Conservation (phyloP, 306 rosid genomes). For the Geum urbanum region DNA sequence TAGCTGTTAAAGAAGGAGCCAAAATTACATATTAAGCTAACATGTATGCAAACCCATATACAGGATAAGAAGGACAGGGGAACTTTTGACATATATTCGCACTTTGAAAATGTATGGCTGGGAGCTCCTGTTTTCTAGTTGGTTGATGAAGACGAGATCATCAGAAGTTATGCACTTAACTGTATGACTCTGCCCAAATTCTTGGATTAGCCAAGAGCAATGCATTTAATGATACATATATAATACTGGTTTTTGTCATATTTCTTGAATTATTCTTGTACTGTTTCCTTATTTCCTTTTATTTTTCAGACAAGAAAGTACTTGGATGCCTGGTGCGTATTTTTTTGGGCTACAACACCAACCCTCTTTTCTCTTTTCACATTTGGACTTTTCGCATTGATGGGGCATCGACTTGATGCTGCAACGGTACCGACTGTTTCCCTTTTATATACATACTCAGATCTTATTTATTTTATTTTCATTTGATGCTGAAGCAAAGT, state of each 20-base stretch:
- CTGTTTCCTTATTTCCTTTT: constrained; percentile 26
- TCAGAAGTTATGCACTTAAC: constrained; percentile 76
- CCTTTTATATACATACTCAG: constrained; percentile 6
- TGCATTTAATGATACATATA: constrained; percentile 10
- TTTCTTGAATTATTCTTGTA: constrained; percentile 12
- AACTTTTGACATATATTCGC: constrained; percentile 77
- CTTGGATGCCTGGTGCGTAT: constrained; percentile 98
- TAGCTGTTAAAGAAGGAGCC: background rate
- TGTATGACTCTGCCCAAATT: constrained; percentile 42
- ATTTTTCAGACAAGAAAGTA: constrained; percentile 77
- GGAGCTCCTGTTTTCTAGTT: constrained; percentile 85
- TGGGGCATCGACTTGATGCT: constrained; percentile 94
- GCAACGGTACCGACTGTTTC: constrained; percentile 62
- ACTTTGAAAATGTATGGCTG: constrained; percentile 92
- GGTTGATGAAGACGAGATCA: constrained; percentile 95
- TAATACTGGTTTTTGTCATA: constrained; percentile 14
- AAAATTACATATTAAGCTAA: background rate
- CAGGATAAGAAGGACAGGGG: constrained; percentile 84
- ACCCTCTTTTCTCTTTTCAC: constrained; percentile 85
- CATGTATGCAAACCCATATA: constrained; percentile 9
- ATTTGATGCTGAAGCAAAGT: background rate
- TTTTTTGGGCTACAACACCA: constrained; percentile 99
- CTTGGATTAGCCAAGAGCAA: constrained; percentile 10
- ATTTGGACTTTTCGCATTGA: constrained; percentile 78
- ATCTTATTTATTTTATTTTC: background rate